These are phyloP conservation scores for Solioccasus polychromus DNA, from an alignment of 768 basidiomycete species.

Conservation along the genomic window DNA sequence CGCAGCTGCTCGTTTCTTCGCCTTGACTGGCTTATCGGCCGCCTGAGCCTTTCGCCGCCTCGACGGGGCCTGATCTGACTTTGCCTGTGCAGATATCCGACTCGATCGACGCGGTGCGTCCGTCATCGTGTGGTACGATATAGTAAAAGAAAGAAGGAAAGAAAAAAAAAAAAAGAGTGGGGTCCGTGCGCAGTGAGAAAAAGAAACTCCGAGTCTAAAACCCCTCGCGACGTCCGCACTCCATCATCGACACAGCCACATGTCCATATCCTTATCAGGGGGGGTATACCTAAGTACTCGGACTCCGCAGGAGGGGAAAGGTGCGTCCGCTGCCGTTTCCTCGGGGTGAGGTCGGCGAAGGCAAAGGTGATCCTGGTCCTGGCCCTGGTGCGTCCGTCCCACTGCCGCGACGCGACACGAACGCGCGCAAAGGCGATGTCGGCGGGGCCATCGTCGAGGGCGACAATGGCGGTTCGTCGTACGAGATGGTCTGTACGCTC, in stretches of 20 bases:
- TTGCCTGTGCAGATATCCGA: slow-evolving; percentile 50
- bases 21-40: slow-evolving; percentile 29
- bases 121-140: too few relatives aligned
- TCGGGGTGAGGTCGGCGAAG: slow-evolving; percentile 2
- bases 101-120: slow-evolving; percentile 50
- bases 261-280: too few relatives aligned
- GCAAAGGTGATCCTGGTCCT: slow-evolving; percentile 29
- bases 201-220: too few relatives aligned
- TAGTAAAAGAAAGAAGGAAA: too few relatives aligned
- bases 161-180: neutral
- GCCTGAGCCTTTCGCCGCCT: slow-evolving; percentile 15
- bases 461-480: slow-evolving; percentile 16
- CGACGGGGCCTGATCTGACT: slow-evolving; percentile 26
- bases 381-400: neutral
- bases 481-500: slow-evolving; percentile 12
- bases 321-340: too few relatives aligned
- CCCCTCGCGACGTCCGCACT: too few relatives aligned
- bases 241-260: too few relatives aligned
- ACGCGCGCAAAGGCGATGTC: slow-evolving; percentile 48
- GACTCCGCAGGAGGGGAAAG: slow-evolving; percentile 10
- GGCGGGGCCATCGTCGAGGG: slow-evolving; percentile 26
- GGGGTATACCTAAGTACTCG: too few relatives aligned
- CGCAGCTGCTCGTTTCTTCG: slow-evolving; percentile 41
- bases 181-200: too few relatives aligned
- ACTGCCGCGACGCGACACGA: too few relatives aligned